Conservation (phyloP, 2,329 filamentous ascomycete species). For the Pseudovirgaria hyperparasitica region DNA sequence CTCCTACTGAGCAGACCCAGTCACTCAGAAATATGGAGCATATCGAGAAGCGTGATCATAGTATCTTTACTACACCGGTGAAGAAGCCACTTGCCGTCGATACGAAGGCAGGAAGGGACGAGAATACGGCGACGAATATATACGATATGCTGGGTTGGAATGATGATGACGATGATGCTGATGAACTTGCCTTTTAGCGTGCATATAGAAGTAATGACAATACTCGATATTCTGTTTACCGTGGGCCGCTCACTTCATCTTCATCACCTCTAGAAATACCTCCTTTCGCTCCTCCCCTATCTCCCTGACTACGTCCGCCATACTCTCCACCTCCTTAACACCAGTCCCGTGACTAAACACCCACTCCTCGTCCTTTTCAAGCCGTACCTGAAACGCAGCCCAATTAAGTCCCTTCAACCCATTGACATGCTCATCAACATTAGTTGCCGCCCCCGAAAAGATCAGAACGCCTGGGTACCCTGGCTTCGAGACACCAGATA, state of each 20-base stretch:
- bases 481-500: conserved; percentile 33
- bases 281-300: conserved; percentile 17
- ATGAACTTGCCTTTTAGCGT: too few relatives aligned
- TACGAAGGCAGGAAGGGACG: conserved; percentile 6
- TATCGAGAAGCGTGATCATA: too few relatives aligned
- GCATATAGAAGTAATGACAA: too few relatives aligned
- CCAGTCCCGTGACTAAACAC: conserved; percentile 25
- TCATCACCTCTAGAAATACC: conserved; percentile 20
- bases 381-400: conserved; percentile 33
- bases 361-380: conserved; percentile 27
- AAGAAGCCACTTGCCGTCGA: conserved; percentile 16
- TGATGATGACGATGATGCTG: conserved; percentile 26
- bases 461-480: conserved; percentile 34
- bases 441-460: conserved; percentile 25
- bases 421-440: conserved; percentile 29
- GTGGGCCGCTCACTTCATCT: conserved; percentile 22
- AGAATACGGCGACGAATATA: conserved; percentile 16
- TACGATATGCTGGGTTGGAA: conserved; percentile 35
- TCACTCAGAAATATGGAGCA: too few relatives aligned
- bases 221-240: too few relatives aligned
- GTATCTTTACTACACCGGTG: conserved; percentile 17
- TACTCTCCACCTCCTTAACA: conserved; percentile 30
- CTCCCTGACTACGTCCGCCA: conserved; percentile 30
- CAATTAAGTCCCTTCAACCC: conserved; percentile 31
- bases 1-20: too few relatives aligned